These are phyloP conservation scores for Daldinia sp. DNA, from an alignment of 2,329 filamentous ascomycete species.

Conservation along the genomic window DNA sequence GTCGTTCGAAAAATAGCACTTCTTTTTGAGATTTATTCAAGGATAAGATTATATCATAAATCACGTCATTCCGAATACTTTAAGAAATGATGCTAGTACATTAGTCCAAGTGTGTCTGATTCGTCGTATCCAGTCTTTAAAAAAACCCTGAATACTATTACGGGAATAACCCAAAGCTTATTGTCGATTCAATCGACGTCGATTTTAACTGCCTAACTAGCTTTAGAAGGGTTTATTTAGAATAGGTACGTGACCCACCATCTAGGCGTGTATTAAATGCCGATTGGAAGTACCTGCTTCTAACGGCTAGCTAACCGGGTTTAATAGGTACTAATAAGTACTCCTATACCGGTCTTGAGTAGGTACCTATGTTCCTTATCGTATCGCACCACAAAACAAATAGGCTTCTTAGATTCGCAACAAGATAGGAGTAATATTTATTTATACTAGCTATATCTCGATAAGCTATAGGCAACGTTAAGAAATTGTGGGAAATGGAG, in stretches of 20 bases:
- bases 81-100: no score
- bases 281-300: slow-evolving; percentile 1
- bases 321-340: no score
- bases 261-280: not conserved
- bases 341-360: slow-evolving; percentile 17
- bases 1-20: no score
- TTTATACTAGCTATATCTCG: not conserved
- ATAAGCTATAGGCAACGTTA: not conserved
- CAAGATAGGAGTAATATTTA: not conserved
- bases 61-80: no score
- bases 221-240: no score
- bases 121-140: no score
- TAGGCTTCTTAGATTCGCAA: not conserved
- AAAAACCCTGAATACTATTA: no score
- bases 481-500: slow-evolving; percentile 49
- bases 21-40: no score
- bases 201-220: not conserved
- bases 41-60: no score
- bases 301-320: slow-evolving; percentile 5
- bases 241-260: no score
- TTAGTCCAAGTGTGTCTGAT: no score
- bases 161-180: no score
- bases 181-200: not conserved
- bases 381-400: not conserved
- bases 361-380: not conserved